Base-by-base conservation (phyloP, 257 asterid species). In the Fraxinus quadrangulata region DNA sequence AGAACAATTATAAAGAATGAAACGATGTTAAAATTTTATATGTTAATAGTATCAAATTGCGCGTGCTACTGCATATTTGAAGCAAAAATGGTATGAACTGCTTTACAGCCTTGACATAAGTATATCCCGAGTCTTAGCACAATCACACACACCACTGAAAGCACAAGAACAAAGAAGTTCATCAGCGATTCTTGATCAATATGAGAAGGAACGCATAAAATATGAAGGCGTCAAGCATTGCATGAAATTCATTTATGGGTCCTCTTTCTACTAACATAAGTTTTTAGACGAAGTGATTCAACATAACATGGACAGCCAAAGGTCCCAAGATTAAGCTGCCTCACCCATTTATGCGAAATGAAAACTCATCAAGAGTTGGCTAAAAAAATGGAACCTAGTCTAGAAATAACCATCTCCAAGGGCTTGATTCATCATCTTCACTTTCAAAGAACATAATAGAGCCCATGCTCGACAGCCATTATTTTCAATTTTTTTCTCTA, bases 81-180 rank as follows among this genome's bases (percentile, higher is more conserved):
- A 37, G 11, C 40, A 36, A 37, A 37, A 37, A 37, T 37, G 7
- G 11, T 6, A 37, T 7, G 11, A 7, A 37, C 40, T 37, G 40
- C 40, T 37, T 37, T 37, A 37, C 40, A 6, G 11, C 40, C 47
- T 40, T 39, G 11, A 10, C 47, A 39, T 2, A 10, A 49, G 7
- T 49, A 49, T 49, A 70, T 6, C 21, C 77, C 67, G 4, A 70
- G 26, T 70, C 51, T 54, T 26, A 77, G 54, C 81, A 70, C 26
- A n/a, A 59, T 36, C 65, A 71, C 72, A 63, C 71, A 23, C 72
- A 78, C 56, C 73, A 40, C 54, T 9, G 77, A 78, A 21, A 71
- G 33, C 81, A 78, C 16, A 45, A 78, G 24, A 45, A 78, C 59
- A 56, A 78, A 36, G 37, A 71, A 78, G 1, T 76, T 51, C 6